Base-by-base conservation (phyloP, 352 stramenopile genomes). In the Phytophthora colocasiae region DNA sequence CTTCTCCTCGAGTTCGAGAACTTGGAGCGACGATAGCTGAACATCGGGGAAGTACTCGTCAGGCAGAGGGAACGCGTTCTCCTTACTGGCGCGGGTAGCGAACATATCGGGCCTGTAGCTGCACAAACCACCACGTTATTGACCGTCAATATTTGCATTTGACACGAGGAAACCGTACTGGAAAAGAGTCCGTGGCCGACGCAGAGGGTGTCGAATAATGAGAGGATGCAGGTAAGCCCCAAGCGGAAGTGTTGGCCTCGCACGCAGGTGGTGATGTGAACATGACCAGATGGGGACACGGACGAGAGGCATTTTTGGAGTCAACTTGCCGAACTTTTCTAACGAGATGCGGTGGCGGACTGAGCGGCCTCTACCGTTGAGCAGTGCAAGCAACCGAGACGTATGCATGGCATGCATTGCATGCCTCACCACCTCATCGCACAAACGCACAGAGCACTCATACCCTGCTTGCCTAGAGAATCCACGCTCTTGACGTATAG, bases 21-120 rank as follows among this genome's bases (percentile, higher is more conserved):
- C 29, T 53, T 82, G 53, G n/a, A 53, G 52, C 17, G n/a, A 8
- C 24, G 62, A 60, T 40, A 91, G 40, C 26, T 69, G 27, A 2
- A 89, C 40, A 50, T 76, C 46, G 26, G 73, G 60, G 54, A 89
- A 89, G 46, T 77, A 87, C 50, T 68, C 44, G 14, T 80, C 71
- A 5, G 75, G 70, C 22, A 89, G 46, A 7, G 70, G 70, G 48
- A 65, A 78, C 22, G 60, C 29, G 55, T 31, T 63, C 41, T 53
- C 55, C 26, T 58, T 73, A 15, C 15, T 49, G 22, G 32, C 32
- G 15, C 41, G 40, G 10, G 45, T 19, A 62, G 50, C 48, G 43
- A 50, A 41, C 58, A 67, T 62, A 40, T 50, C 51, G 53, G 22
- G 47, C 14, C 68, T 58, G 31, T 11, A 46, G 40, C 17, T 6